A percentile compares a stretch with the other conserved stretches of the same genome.
These are phyloP conservation scores for Aspergillus pseudonomiae DNA, from an alignment of 2,329 filamentous ascomycete species.

Conservation along the genomic window DNA sequence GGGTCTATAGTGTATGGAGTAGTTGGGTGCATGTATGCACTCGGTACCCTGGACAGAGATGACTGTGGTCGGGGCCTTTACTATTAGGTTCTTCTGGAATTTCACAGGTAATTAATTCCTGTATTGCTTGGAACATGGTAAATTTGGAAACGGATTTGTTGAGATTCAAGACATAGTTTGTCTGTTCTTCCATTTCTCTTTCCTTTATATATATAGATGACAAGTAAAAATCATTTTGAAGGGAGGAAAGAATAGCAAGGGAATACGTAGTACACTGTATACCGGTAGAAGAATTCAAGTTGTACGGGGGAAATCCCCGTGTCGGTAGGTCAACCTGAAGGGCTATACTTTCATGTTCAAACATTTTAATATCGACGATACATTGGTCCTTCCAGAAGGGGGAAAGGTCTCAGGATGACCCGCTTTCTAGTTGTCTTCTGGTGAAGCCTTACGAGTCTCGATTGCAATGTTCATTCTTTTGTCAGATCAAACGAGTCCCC, in stretches of 20 bases:
- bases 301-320: background rate
- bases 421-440: slow-evolving; percentile 1
- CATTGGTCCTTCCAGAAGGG: background rate
- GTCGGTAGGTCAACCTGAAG: background rate
- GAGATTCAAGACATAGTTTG: too few species aligned
- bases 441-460: background rate
- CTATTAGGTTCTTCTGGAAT: slow-evolving; percentile 11
- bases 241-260: background rate
- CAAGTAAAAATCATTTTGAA: background rate
- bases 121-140: background rate
- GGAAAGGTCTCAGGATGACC: background rate
- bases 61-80: background rate
- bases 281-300: background rate
- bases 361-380: slow-evolving; percentile 5
- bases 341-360: background rate
- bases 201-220: background rate
- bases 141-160: background rate
- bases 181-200: background rate
- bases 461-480: background rate
- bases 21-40: slow-evolving; percentile 10
- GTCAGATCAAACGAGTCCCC: background rate
- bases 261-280: background rate
- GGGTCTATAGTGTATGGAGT: slow-evolving; percentile 17
- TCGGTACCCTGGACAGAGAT: slow-evolving; percentile 14
- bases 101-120: slow-evolving; percentile 6